Conservation (phyloP, 2,329 filamentous ascomycete genomes). For the Ceratocystis variospora region DNA sequence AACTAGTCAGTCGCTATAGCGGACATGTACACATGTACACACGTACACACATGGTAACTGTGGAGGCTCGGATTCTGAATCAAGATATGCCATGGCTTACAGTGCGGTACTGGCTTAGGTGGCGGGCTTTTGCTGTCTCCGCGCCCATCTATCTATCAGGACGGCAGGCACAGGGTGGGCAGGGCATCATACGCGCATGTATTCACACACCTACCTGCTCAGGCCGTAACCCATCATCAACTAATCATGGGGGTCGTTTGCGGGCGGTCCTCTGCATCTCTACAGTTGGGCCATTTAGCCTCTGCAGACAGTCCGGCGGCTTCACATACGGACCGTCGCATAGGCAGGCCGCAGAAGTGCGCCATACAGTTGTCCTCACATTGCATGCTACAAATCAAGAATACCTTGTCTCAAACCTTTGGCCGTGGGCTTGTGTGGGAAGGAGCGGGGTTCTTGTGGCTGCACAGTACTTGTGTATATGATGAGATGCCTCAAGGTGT, state of each 20-base stretch:
- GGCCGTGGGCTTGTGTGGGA: no score
- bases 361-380: slow-evolving; percentile 4
- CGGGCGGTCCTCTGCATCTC: neutral
- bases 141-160: neutral
- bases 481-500: neutral
- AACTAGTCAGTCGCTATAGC: neutral
- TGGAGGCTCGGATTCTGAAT: neutral
- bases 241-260: neutral
- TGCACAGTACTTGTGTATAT: neutral
- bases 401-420: neutral
- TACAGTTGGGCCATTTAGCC: neutral
- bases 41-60: neutral
- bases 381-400: neutral
- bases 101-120: neutral
- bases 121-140: neutral
- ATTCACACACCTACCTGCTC: neutral
- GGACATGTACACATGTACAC: neutral
- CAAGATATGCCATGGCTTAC: neutral
- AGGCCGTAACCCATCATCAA: neutral
- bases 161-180: neutral
- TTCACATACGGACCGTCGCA: neutral
- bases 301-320: neutral
- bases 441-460: neutral
- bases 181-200: neutral
- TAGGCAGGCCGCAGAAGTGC: neutral